Percentiles rank a stretch among this genome's conserved stretches.
Evolutionary conservation across 2,329 filamentous ascomycete species (phyloP).

Genomic region (Aspergillus sp.): DNA sequence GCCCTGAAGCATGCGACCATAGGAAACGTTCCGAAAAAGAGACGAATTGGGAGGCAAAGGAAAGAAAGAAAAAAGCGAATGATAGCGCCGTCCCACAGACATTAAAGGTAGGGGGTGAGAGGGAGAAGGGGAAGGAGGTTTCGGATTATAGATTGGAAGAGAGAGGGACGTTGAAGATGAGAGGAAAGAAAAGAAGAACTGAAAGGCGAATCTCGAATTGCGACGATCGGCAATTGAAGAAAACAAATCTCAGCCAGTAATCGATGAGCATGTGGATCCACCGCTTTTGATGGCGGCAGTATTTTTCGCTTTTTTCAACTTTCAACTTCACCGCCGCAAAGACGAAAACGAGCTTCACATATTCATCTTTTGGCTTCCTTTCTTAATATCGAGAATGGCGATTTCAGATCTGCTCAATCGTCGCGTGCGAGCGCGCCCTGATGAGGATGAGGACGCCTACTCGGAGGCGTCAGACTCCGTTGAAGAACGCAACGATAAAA

Average conservation of each 20-base stretch:
- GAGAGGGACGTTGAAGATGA: neutral
- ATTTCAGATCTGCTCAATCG: conserved; percentile 36
- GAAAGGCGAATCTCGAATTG: neutral
- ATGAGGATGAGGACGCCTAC: conserved; percentile 39
- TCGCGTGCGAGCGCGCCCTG: conserved; percentile 36
- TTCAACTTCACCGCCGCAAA: conserved; percentile 5
- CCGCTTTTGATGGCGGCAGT: conserved; percentile 22
- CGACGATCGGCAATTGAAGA: conserved; percentile 7
- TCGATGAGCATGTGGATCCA: conserved; percentile 10
- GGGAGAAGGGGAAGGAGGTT: neutral
- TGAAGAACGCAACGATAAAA: conserved; percentile 8
- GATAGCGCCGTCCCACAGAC: neutral
- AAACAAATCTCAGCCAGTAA: conserved; percentile 11
- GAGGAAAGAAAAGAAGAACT: neutral
- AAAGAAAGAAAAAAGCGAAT: no score
- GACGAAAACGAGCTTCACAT: no score
- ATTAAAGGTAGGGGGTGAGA: neutral
- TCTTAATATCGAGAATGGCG: conserved; percentile 21
- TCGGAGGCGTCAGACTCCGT: conserved; percentile 22
- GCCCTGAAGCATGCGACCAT: no score
- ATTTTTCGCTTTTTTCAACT: conserved; percentile 18
- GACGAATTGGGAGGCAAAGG: no score
- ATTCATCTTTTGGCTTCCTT: neutral
- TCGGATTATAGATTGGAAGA: neutral
- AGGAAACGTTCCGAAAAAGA: no score